These are phyloP conservation scores for Curvularia hawaiiensis DNA, from an alignment of 2,329 filamentous ascomycete genomes.

Conservation along the genomic window DNA sequence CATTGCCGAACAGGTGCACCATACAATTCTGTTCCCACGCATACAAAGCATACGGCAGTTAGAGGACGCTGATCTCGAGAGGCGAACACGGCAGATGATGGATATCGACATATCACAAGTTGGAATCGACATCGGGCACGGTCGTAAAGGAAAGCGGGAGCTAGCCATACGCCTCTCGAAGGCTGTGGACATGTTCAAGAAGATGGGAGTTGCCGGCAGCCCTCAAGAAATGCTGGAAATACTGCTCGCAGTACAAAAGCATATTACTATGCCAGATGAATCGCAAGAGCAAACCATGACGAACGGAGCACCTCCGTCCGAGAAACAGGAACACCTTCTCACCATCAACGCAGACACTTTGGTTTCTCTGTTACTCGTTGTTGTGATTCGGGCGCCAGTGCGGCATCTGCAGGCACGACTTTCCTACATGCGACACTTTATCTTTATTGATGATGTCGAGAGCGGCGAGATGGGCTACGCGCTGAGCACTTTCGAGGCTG, in stretches of 20 bases:
- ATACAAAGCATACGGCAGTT: slow-evolving; percentile 76
- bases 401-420: slow-evolving; percentile 86
- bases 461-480: slow-evolving; percentile 96
- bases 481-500: slow-evolving; percentile 92
- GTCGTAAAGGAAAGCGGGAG: slow-evolving; percentile 77
- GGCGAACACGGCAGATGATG: slow-evolving; percentile 90
- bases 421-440: slow-evolving; percentile 95
- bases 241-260: slow-evolving; percentile 79
- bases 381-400: slow-evolving; percentile 89
- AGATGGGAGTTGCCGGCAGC: slow-evolving; percentile 75
- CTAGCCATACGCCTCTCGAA: slow-evolving; percentile 75
- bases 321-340: slow-evolving; percentile 61
- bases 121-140: slow-evolving; percentile 83
- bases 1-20: slow-evolving; percentile 89
- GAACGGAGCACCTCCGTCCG: slow-evolving; percentile 46
- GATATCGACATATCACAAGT: slow-evolving; percentile 94
- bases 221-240: slow-evolving; percentile 90
- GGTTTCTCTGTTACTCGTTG: slow-evolving; percentile 86
- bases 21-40: slow-evolving; percentile 79
- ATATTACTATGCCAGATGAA: slow-evolving; percentile 68
- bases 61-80: slow-evolving; percentile 87
- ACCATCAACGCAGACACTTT: slow-evolving; percentile 87
- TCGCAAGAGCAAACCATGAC: slow-evolving; percentile 20
- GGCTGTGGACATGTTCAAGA: slow-evolving; percentile 88
- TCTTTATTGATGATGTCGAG: slow-evolving; percentile 97